Conservation (phyloP, 2,329 filamentous ascomycete genomes). For the Penicillium sclerotiorum region DNA sequence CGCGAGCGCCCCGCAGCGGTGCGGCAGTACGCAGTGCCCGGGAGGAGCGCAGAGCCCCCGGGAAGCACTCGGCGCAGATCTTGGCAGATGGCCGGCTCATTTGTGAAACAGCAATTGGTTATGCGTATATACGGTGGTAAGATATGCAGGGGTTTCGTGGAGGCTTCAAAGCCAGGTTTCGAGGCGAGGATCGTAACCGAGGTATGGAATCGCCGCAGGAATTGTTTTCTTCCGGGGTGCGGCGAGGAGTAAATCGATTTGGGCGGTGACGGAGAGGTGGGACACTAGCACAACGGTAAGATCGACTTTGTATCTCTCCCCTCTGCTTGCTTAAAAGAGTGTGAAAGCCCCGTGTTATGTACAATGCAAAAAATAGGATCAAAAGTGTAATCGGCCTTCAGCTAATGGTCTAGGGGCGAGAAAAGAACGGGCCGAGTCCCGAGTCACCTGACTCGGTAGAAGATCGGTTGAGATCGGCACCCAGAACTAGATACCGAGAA, state of each 20-base stretch:
- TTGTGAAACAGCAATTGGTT: conserved; percentile 2
- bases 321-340: not conserved
- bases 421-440: conserved; percentile 19
- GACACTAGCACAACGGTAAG: not conserved
- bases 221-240: conserved; percentile 22
- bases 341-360: conserved; percentile 2
- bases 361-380: not conserved
- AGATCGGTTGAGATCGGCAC: not conserved
- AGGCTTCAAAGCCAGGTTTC: conserved; percentile 2
- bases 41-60: conserved; percentile 27
- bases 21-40: conserved; percentile 21
- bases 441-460: conserved; percentile 28
- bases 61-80: conserved; percentile 33
- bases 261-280: not conserved
- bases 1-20: conserved; percentile 17
- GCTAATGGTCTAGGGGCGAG: conserved; percentile 18
- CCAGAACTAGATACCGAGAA: conserved; percentile 1
- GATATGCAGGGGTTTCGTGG: not conserved
- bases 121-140: conserved; percentile 4
- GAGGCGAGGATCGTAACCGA: conserved; percentile 23
- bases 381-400: not conserved
- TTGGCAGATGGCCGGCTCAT: conserved; percentile 37
- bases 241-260: conserved; percentile 1
- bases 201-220: conserved; percentile 19
- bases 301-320: not conserved